Conservation (phyloP, 352 stramenopile genomes). For the Globisporangium alternatum region DNA sequence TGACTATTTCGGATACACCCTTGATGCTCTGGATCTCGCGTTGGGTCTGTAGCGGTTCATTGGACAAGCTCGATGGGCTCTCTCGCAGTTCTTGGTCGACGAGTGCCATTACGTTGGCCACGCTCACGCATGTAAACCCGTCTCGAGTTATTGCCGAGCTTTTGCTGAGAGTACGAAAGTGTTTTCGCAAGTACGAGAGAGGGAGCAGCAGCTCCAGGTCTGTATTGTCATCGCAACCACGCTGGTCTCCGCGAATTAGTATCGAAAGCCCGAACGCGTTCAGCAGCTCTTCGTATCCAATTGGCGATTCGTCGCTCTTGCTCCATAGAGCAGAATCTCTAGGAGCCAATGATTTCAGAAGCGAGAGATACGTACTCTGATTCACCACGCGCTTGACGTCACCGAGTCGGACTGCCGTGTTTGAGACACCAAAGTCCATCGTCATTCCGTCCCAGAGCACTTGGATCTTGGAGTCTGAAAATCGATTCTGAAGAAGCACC, state of each 20-base stretch:
- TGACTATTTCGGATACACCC: neutral
- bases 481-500: neutral
- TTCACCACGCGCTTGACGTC: constrained; percentile 1
- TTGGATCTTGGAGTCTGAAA: constrained; percentile 6
- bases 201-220: neutral
- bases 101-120: neutral
- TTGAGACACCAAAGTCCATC: constrained; percentile 7
- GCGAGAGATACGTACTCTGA: constrained; percentile 3
- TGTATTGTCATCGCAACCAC: neutral
- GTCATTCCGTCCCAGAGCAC: constrained; percentile 4
- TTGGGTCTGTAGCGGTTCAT: neutral
- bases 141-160: neutral
- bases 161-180: constrained; percentile 5
- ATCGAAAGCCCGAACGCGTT: neutral
- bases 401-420: neutral
- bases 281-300: constrained; percentile 5
- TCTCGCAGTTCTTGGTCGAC: neutral
- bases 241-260: neutral
- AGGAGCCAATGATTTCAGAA: neutral
- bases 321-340: neutral
- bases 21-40: neutral
- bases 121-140: constrained; percentile 1
- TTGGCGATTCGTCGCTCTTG: neutral
- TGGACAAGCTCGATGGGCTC: neutral
- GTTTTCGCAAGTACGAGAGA: constrained; percentile 4